Evolutionary conservation across 768 basidiomycete genomes (phyloP), one percentile per base, ranked within the genome.

Genomic region (Suillus paluster): DNA sequence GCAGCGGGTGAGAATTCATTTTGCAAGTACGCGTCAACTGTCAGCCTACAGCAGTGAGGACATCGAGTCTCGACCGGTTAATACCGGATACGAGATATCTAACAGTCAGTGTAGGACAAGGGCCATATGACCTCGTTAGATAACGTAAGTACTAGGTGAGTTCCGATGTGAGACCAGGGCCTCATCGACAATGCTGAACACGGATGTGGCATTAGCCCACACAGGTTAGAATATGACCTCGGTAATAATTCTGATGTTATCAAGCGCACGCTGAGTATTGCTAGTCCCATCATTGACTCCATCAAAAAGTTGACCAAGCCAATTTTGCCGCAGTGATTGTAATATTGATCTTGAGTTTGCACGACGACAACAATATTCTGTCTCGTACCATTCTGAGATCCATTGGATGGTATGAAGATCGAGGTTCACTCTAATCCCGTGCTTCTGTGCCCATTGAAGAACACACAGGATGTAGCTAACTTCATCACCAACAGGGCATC

Each of bases 211-310:
- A 59, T n/a, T n/a, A n/a, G n/a, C n/a, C 79, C 89, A 93, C 68
- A 85, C 79, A 66, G 88, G 84, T 72, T 94, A 90, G 4, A 85
- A 84, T 71, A 96, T 87, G 79, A 95, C 95, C 76, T 92, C 88
- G 54, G 85, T 82, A 63, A 92, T 74, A 39, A 88, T 80, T 27
- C 94, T 84, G 64, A 95, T 86, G 68, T 90, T 88, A 71, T 90
- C 83, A 39, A 95, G 78, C 17, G 89, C 83, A 25, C 94, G 81
- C 73, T 95, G 83, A 11, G 90, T 94, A 70, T 95, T 95, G 49
- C 91, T 56, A 94, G 67, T 15, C 94, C 93, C 93, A 95, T 95
- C n/a, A n/a, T n/a, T n/a, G 59, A 87, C 85, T 17, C 88, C 87
- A 59, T 79, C 64, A 90, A 64, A 64, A 87, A 84, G 69, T 92